Percentiles rank a stretch among this genome's conserved stretches.
Conservation (phyloP, 176 grass and related monocot genomes). For the Saccharum officinarum region DNA sequence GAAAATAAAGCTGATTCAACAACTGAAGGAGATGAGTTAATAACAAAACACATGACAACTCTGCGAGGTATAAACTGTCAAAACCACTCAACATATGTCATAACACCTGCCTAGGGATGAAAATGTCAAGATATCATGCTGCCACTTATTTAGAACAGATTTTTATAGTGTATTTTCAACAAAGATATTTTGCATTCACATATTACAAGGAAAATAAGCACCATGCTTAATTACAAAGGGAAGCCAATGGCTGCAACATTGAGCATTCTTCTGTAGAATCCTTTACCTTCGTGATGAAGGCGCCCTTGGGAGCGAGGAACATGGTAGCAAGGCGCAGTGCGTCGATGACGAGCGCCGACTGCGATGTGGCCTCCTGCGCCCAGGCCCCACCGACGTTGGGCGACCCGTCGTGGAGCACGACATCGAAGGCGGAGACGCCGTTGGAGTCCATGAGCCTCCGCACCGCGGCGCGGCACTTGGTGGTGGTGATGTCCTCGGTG, state of each 20-base stretch:
- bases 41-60: not conserved
- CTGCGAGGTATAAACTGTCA: not conserved
- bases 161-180: not conserved
- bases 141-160: not conserved
- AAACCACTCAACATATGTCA: not conserved
- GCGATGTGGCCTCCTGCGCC: conserved; percentile 87
- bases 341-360: conserved; percentile 79
- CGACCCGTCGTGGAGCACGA: conserved; percentile 90
- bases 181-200: not conserved
- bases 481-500: conserved; percentile 90
- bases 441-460: conserved; percentile 77
- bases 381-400: conserved; percentile 92
- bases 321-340: conserved; percentile 69
- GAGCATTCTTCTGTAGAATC: not conserved
- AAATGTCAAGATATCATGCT: not conserved
- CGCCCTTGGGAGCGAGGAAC: conserved; percentile 84
- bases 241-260: not conserved
- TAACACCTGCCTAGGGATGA: not conserved
- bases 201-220: not conserved
- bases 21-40: not conserved
- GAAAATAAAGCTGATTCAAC: not conserved
- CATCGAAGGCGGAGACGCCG: conserved; percentile 64
- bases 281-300: conserved; percentile 83
- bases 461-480: conserved; percentile 74
- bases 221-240: not conserved